phyloP scores from a whole-genome alignment of 495 filamentous ascomycete species.

The Xylaria sp. region DNA sequence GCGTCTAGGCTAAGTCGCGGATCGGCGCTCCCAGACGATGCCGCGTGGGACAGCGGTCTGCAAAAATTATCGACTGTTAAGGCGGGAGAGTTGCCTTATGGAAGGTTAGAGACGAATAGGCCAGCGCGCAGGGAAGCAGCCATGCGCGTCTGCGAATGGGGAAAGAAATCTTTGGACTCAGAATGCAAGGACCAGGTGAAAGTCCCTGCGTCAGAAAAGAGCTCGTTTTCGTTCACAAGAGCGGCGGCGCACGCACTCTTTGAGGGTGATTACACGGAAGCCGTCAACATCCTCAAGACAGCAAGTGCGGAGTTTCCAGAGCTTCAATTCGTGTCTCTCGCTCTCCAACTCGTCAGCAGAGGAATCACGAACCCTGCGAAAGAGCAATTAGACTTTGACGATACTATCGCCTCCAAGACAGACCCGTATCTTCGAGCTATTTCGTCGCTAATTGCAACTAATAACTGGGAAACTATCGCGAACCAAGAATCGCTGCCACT shows the following conservation, averaged over 20 bases:
- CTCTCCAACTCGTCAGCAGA: constrained; percentile 57
- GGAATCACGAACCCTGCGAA: constrained; percentile 39
- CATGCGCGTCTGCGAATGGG: constrained; percentile 84
- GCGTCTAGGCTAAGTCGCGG: constrained; percentile 52
- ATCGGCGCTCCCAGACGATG: constrained; percentile 46
- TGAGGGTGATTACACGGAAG: constrained; percentile 67
- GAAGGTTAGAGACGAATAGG: constrained; percentile 64
- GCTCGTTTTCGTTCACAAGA: constrained; percentile 79
- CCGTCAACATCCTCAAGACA: constrained; percentile 58
- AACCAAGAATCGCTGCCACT: constrained; percentile 84
- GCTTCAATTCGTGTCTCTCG: constrained; percentile 60
- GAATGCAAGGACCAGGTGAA: constrained; percentile 56
- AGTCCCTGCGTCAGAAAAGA: constrained; percentile 59
- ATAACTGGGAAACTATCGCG: constrained; percentile 84
- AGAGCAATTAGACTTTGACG: constrained; percentile 55
- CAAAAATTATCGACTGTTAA: constrained; percentile 54
- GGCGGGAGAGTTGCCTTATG: constrained; percentile 41
- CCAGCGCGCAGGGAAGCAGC: constrained; percentile 71
- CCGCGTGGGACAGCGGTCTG: constrained; percentile 58
- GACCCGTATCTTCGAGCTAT: constrained; percentile 92
- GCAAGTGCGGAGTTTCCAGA: constrained; percentile 57
- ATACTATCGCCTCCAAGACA: constrained; percentile 53
- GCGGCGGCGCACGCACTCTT: constrained; percentile 80
- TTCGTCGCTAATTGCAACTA: constrained; percentile 88
- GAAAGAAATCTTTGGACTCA: constrained; percentile 59